These are phyloP conservation scores for Papiliotrema laurentii DNA, from an alignment of 1,284 basidiomycete species.

Conservation along the genomic window DNA sequence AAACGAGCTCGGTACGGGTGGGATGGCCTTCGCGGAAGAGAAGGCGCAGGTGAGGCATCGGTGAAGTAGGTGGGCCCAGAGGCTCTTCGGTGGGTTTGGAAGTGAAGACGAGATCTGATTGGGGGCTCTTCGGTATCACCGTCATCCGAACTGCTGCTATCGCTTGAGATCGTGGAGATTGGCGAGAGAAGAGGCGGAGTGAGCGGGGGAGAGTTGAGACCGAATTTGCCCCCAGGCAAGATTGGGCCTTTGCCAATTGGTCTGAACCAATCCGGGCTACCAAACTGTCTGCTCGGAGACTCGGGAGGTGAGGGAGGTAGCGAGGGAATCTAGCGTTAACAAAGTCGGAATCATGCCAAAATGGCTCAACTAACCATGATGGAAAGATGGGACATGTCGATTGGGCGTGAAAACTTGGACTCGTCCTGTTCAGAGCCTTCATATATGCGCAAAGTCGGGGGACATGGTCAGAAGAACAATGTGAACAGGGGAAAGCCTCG, in stretches of 20 bases:
- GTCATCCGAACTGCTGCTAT: constrained; percentile 2
- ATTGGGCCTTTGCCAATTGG: constrained; percentile 10
- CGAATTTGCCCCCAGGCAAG: constrained; percentile 8
- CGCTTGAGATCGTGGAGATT: not conserved
- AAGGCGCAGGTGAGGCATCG: not conserved
- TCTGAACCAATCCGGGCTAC: constrained; percentile 20
- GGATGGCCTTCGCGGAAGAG: not conserved
- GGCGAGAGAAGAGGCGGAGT: constrained; percentile 5
- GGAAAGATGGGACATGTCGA: not conserved
- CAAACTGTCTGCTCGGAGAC: constrained; percentile 8
- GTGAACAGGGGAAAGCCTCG: too few species aligned
- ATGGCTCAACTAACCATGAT: not conserved
- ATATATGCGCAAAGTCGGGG: too few species aligned
- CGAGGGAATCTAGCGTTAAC: constrained; percentile 13
- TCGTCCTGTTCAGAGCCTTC: too few species aligned
- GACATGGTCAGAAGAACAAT: too few species aligned
- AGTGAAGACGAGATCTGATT: not conserved
- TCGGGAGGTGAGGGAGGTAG: constrained; percentile 21
- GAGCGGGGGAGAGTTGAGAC: constrained; percentile 6
- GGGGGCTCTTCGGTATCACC: not conserved
- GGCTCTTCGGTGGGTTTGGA: constrained; percentile 3
- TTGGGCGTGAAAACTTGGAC: too few species aligned
- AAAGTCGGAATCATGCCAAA: not conserved
- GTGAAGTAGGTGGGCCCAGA: constrained; percentile 1
- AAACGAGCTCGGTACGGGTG: constrained; percentile 1